Conservation (phyloP, 1,139 yeast species). For the Nematodospora anomalae region DNA sequence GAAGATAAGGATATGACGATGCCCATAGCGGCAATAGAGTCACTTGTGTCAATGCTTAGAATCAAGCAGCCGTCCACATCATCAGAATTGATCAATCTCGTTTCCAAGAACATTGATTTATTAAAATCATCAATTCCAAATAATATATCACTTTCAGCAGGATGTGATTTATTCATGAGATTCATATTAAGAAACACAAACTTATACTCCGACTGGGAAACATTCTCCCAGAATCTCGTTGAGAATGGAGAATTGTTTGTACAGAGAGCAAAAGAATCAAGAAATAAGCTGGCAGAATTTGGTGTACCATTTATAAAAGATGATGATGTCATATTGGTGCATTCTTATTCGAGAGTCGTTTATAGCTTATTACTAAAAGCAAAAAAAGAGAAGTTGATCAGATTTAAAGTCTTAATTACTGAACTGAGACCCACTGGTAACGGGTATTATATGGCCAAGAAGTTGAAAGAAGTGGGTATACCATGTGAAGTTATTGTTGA, state of each 20-base stretch:
- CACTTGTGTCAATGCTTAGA: conserved; percentile 78
- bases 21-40: conserved; percentile 99
- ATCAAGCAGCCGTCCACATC: conserved; percentile 89
- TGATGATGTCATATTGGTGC: conserved; percentile 87
- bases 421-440: conserved; percentile 88
- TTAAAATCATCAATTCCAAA: conserved; percentile 81
- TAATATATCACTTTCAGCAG: conserved; percentile 92
- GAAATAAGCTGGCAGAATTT: conserved; percentile 82
- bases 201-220: conserved; percentile 91
- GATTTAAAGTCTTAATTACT: conserved; percentile 90
- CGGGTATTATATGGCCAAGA: conserved; percentile 73
- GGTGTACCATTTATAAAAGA: conserved; percentile 91
- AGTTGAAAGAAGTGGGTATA: conserved; percentile 72
- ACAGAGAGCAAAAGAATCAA: conserved; percentile 85
- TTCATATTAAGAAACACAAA: conserved; percentile 89
- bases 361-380: conserved; percentile 74
- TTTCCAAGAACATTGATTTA: conserved; percentile 71
- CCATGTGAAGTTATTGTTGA: conserved; percentile 91
- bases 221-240: conserved; percentile 84
- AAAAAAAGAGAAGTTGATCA: conserved; percentile 61
- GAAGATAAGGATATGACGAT: conserved; percentile 95
- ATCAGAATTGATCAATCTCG: conserved; percentile 81
- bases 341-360: conserved; percentile 91
- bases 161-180: conserved; percentile 94
- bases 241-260: conserved; percentile 93